Conservation (phyloP, 305 asterid genomes). For the Lippia alba region DNA sequence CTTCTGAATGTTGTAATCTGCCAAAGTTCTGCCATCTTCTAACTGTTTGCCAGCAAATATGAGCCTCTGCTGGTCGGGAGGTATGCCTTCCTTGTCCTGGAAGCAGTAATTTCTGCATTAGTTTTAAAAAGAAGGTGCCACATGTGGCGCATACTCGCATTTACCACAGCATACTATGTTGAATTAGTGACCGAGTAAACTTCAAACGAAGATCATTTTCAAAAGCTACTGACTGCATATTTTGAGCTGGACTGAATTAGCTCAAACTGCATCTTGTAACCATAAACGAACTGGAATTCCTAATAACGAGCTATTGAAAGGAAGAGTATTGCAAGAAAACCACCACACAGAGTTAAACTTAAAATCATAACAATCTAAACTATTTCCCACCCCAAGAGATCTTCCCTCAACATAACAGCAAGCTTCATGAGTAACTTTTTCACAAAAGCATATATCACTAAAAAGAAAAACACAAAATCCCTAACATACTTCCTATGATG, state of each 20-base stretch:
- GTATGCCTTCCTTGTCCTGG: conserved; percentile 90
- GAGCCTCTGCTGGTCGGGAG: conserved; percentile 88
- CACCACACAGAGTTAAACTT: no score
- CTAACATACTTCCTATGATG: neutral
- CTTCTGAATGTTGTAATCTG: conserved; percentile 79
- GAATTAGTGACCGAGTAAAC: neutral
- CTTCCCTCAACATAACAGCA: neutral
- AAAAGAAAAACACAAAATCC: neutral
- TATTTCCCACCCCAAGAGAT: no score
- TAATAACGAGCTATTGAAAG: no score
- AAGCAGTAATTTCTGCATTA: conserved; percentile 27
- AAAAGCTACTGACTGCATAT: neutral
- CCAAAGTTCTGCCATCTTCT: conserved; percentile 89
- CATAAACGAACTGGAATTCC: neutral
- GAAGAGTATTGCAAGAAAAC: no score
- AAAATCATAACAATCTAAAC: no score
- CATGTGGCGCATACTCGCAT: neutral
- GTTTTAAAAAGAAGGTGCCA: neutral
- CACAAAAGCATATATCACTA: neutral
- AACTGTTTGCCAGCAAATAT: conserved; percentile 87
- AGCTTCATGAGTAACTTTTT: neutral
- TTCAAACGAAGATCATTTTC: neutral
- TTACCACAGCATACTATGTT: conserved; percentile 1
- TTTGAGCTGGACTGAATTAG: neutral
- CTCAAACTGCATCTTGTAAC: neutral